A percentile compares a stretch with the other conserved stretches of the same genome.
phyloP scores from a whole-genome alignment of 2,329 filamentous ascomycete species.

The Colletotrichum aenigma region DNA sequence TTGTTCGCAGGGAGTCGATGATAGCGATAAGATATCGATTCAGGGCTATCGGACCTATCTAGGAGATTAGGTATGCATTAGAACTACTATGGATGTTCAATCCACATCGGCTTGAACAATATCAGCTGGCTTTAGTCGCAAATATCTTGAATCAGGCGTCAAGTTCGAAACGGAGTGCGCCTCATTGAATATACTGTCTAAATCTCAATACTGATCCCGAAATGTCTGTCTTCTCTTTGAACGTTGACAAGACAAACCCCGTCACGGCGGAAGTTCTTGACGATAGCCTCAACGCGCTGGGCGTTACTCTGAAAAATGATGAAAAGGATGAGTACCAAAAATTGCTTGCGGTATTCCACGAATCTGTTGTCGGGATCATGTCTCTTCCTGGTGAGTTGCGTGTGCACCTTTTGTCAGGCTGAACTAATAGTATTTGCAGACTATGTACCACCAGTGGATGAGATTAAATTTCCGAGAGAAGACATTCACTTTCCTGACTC shows the following conservation, averaged over 20 bases:
- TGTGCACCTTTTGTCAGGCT: fast-evolving
- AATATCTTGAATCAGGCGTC: background rate
- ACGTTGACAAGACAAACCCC: background rate
- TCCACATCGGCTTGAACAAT: background rate
- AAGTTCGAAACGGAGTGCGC: background rate
- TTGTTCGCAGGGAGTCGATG: background rate
- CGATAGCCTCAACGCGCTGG: background rate
- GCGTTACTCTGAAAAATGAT: background rate
- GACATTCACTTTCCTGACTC: background rate
- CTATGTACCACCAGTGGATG: background rate
- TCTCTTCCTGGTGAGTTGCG: background rate
- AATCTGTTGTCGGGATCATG: background rate
- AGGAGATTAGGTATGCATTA: background rate
- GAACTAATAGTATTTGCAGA: background rate
- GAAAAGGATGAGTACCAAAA: constrained; percentile 5
- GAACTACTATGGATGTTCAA: background rate
- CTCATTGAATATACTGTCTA: background rate
- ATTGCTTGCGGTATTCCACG: constrained; percentile 6
- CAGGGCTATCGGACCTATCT: background rate
- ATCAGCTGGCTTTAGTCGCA: background rate
- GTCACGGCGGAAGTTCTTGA: background rate
- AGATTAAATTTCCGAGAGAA: background rate
- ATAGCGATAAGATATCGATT: background rate
- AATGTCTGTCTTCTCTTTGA: constrained; percentile 7
- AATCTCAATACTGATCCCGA: background rate